A percentile compares a stretch with the other conserved stretches of the same genome.
phyloP scores from a whole-genome alignment of 495 filamentous ascomycete genomes.

The Diplogelasinospora grovesii region DNA sequence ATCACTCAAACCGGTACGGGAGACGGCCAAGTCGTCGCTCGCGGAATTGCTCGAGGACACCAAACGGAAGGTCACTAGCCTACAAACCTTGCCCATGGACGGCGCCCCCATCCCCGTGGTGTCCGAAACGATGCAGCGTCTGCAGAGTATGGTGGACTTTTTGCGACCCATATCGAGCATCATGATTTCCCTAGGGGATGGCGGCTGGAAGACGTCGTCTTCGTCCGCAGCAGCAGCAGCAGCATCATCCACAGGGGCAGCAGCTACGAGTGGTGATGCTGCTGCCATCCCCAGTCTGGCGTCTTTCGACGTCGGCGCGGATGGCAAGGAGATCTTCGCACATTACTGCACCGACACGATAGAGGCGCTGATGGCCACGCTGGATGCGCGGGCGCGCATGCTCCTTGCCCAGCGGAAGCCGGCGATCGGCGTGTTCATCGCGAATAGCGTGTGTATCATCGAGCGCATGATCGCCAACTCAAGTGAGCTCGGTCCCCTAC shows the following conservation, averaged over 20 bases:
- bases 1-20: conserved; percentile 78
- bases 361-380: conserved; percentile 64
- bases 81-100: conserved; percentile 67
- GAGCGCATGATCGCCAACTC: conserved; percentile 80
- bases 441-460: conserved; percentile 80
- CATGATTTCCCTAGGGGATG: conserved; percentile 84
- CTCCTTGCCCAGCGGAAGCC: conserved; percentile 75
- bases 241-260: too few relatives aligned
- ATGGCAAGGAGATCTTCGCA: conserved; percentile 80
- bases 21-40: conserved; percentile 84
- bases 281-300: conserved; percentile 64
- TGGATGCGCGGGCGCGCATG: conserved; percentile 69
- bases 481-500: conserved; percentile 65
- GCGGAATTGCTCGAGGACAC: conserved; percentile 82
- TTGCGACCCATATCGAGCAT: conserved; percentile 81
- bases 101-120: conserved; percentile 73
- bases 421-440: conserved; percentile 79
- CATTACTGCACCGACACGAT: conserved; percentile 83
- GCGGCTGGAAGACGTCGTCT: conserved; percentile 71
- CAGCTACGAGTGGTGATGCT: conserved; percentile 43
- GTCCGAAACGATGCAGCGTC: conserved; percentile 75
- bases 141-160: conserved; percentile 83
- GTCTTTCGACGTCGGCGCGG: conserved; percentile 82
- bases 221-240: too few relatives aligned
- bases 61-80: conserved; percentile 54